Percentiles rank a stretch among this genome's conserved stretches.
These are phyloP conservation scores for Gossypium longicalyx DNA, from an alignment of 345 rosid species.

Conservation along the genomic window DNA sequence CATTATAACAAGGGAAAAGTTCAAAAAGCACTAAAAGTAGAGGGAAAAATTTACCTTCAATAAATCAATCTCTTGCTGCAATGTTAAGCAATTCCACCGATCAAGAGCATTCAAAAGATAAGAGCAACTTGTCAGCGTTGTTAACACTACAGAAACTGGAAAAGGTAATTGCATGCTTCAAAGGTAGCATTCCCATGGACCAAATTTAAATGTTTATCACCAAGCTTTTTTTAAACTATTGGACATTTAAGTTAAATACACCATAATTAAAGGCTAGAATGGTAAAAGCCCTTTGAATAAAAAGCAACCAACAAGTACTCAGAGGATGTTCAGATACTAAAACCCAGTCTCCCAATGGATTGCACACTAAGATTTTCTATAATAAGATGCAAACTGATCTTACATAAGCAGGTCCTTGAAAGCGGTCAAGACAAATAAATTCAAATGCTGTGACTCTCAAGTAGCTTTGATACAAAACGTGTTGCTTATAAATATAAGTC, in stretches of 20 bases:
- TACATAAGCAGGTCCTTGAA: neutral
- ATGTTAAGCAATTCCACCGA: constrained; percentile 27
- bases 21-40: neutral
- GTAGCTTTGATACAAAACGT: neutral
- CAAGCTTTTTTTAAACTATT: no score
- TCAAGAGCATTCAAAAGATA: constrained; percentile 28
- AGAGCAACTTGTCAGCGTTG: constrained; percentile 35
- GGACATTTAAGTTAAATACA: no score
- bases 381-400: neutral
- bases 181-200: neutral
- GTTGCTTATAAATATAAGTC: neutral
- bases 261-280: no score
- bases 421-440: neutral
- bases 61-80: constrained; percentile 98
- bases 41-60: constrained; percentile 57
- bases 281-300: no score
- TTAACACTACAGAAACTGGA: constrained; percentile 1
- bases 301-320: neutral
- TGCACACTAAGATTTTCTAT: neutral
- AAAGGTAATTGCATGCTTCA: neutral
- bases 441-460: neutral
- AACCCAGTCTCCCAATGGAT: neutral
- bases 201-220: neutral
- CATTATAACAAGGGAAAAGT: neutral
- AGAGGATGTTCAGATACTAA: neutral